Evolutionary conservation across 345 rosid genomes (phyloP).

Genomic region (Pistacia integerrima): DNA sequence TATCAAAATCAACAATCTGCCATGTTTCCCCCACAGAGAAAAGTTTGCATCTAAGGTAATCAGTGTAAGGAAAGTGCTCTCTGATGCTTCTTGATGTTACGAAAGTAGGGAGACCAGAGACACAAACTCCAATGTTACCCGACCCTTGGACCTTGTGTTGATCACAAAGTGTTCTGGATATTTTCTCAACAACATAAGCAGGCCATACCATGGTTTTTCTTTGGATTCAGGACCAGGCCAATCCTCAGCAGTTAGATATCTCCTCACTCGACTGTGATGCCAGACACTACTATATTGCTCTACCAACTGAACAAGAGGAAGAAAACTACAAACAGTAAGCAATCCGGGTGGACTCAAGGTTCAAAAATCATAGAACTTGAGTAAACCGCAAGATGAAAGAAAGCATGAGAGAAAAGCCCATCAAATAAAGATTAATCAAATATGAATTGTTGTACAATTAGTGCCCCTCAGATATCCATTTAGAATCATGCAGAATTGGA

Average conservation of each 20-base stretch:
- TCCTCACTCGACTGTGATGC: conserved; percentile 92
- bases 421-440: not conserved
- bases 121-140: conserved; percentile 78
- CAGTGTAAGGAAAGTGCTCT: not conserved
- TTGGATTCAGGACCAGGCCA: conserved; percentile 75
- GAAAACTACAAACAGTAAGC: conserved; percentile 14
- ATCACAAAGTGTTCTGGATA: conserved; percentile 96
- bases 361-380: conserved; percentile 11
- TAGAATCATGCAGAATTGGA: not conserved
- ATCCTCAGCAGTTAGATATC: conserved; percentile 82
- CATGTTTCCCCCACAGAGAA: not conserved
- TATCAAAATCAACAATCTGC: conserved; percentile 3
- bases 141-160: conserved; percentile 83
- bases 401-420: not conserved
- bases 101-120: conserved; percentile 91
- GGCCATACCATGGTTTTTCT: conserved; percentile 91
- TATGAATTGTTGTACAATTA: not conserved
- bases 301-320: conserved; percentile 51
- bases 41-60: not conserved
- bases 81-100: conserved; percentile 16
- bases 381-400: not conserved
- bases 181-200: conserved; percentile 83
- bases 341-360: not conserved
- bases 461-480: not conserved
- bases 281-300: conserved; percentile 73